Base-by-base conservation (phyloP, 768 basidiomycete genomes). In the Leccinum barrowsii region DNA sequence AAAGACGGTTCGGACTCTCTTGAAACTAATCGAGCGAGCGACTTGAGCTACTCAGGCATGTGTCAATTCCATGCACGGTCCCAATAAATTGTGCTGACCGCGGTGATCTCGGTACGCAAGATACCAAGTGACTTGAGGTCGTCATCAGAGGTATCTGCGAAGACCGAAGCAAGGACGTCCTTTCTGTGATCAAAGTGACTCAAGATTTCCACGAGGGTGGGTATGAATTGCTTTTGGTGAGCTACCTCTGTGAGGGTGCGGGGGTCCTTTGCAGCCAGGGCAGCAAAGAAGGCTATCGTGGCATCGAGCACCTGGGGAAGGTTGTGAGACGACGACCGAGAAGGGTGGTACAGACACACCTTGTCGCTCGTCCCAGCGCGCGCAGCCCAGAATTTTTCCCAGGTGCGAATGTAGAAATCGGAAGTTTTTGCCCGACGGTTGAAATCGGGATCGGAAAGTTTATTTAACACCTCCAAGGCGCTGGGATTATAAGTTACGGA, bases 391-490 rank as follows among this genome's bases (percentile, higher is more conserved):
- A 92, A 76, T 11, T 83, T 77, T 54, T 86, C 83, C 89, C 89
- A 94, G 2, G 87, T 84, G 40, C 79, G 81, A 13, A 75, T 71
- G 26, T 86, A 78, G 58, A 92, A 90, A 65, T 92, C 90, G 0
- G 89, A 83, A 0, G 86, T 84, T 63, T 86, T 89, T 3, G 90
- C 89, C 63, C 87, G 87, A 4, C 91, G 84, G n/a, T 83, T 77
- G 65, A 93, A 94, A 11, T 90, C 89, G 1, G 72, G 55, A 60
- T 90, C 86, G 56, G 86, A 88, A 11, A 93, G 73, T 66, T 92
- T 91, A 13, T 77, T 83, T 3, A 85, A 81, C 12, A 94, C 83
- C 68, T 94, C 90, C 24, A 90, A 70, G 3, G 89, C 91, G 68
- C 91, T 93, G 52, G 2, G 7, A 22, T 59, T 1, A 3, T 60